Evolutionary conservation across 106 monocot species (phyloP).

Genomic region (Phalaenopsis aphrodite): DNA sequence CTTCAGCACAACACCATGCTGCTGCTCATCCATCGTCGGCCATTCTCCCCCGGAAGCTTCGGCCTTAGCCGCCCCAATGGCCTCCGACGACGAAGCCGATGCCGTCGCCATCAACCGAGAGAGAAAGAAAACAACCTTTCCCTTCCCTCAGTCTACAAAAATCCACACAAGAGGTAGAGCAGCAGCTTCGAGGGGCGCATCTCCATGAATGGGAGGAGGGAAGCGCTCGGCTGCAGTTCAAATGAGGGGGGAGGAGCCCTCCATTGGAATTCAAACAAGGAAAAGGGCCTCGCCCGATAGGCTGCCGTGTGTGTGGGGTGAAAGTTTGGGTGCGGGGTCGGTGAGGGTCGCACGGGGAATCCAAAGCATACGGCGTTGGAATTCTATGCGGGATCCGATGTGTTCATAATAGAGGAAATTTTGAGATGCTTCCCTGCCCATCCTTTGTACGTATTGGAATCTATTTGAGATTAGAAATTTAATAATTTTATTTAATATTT

Average conservation of each 20-base stretch:
- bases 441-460: no score
- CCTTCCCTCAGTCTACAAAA: not conserved
- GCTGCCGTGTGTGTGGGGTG: not conserved
- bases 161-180: not conserved
- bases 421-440: no score
- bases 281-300: not conserved
- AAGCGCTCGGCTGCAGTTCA: slow-evolving; percentile 1
- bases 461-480: no score
- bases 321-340: not conserved
- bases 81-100: not conserved
- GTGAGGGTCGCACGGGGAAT: not conserved
- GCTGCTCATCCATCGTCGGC: not conserved
- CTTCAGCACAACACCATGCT: slow-evolving; percentile 21
- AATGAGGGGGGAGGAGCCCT: not conserved
- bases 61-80: not conserved
- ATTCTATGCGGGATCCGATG: not conserved
- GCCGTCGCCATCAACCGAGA: slow-evolving; percentile 5
- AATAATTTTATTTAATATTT: no score
- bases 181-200: not conserved
- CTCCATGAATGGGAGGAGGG: not conserved
- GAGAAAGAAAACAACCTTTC: not conserved
- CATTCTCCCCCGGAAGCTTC: slow-evolving; percentile 8
- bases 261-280: not conserved
- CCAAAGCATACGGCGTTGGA: not conserved
- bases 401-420: no score